A percentile compares a stretch with the other conserved stretches of the same genome.
phyloP scores from a whole-genome alignment of 176 grass and related monocot genomes.

The Musa acuminata region DNA sequence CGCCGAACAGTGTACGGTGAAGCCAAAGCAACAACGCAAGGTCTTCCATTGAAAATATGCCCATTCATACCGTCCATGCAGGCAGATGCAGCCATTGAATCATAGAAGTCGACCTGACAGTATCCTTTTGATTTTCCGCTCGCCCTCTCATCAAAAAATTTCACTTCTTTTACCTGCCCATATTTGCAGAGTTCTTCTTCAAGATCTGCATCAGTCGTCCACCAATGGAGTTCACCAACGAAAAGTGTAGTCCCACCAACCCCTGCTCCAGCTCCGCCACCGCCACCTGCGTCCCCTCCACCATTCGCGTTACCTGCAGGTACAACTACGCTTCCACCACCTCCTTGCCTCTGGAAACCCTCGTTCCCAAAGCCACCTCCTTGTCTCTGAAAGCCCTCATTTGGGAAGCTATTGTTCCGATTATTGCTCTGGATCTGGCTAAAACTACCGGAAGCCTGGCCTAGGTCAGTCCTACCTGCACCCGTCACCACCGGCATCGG shows the following conservation, averaged over 20 bases:
- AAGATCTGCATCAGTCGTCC: constrained; percentile 52
- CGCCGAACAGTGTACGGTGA: constrained; percentile 12
- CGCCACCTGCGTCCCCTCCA: constrained; percentile 3
- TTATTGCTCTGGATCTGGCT: constrained; percentile 33
- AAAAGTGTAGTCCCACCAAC: constrained; percentile 30
- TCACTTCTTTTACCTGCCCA: constrained; percentile 32
- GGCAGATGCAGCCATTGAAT: constrained; percentile 6
- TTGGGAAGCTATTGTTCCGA: constrained; percentile 11
- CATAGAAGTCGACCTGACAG: constrained; percentile 30
- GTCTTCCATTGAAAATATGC: constrained; percentile 29
- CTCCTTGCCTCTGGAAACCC: not conserved
- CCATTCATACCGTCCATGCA: constrained; percentile 35
- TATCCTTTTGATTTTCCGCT: constrained; percentile 38
- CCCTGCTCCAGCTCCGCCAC: constrained; percentile 2
- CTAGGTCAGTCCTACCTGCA: not conserved
- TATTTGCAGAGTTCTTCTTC: constrained; percentile 44
- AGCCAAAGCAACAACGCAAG: constrained; percentile 38
- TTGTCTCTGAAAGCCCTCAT: constrained; percentile 62
- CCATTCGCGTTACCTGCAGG: constrained; percentile 13
- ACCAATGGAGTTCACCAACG: constrained; percentile 51
- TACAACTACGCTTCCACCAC: not conserved
- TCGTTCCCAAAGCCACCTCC: constrained; percentile 13
- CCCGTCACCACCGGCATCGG: not conserved
- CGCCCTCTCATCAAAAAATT: constrained; percentile 41
- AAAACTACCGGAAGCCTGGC: constrained; percentile 16